Conservation (phyloP, 169 alveolate genomes). For the Perkinsus marinus region DNA sequence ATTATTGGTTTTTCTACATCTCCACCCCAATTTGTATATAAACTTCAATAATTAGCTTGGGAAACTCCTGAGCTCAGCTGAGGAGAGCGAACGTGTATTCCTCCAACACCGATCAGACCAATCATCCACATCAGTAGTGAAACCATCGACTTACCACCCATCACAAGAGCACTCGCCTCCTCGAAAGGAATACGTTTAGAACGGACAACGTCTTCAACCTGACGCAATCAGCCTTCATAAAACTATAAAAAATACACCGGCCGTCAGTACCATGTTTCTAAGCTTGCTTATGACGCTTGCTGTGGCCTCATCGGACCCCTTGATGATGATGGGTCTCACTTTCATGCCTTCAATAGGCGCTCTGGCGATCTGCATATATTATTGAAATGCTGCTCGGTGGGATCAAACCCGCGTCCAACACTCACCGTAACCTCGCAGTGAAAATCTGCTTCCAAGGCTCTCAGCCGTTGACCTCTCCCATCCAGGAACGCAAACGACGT, state of each 20-base stretch:
- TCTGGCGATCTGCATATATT: not conserved
- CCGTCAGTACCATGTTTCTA: not conserved
- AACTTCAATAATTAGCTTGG: no score
- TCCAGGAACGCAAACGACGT: not conserved
- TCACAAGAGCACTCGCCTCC: not conserved
- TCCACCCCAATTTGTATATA: no score
- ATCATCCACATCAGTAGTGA: not conserved
- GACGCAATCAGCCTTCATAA: not conserved
- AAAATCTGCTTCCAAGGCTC: not conserved
- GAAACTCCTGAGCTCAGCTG: no score
- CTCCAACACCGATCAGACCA: no score
- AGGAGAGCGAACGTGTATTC: no score
- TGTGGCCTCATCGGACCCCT: not conserved
- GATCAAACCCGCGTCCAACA: not conserved
- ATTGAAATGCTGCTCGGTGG: not conserved
- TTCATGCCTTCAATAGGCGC: not conserved
- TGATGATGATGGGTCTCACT: not conserved
- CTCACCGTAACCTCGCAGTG: not conserved
- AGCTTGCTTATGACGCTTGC: not conserved
- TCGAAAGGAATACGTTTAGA: not conserved
- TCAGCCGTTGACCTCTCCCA: not conserved
- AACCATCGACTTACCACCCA: not conserved
- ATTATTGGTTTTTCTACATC: no score
- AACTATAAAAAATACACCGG: not conserved
- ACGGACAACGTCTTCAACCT: not conserved